Base-by-base conservation (phyloP, 2,329 filamentous ascomycete species). In the Fusarium kyushuense region DNA sequence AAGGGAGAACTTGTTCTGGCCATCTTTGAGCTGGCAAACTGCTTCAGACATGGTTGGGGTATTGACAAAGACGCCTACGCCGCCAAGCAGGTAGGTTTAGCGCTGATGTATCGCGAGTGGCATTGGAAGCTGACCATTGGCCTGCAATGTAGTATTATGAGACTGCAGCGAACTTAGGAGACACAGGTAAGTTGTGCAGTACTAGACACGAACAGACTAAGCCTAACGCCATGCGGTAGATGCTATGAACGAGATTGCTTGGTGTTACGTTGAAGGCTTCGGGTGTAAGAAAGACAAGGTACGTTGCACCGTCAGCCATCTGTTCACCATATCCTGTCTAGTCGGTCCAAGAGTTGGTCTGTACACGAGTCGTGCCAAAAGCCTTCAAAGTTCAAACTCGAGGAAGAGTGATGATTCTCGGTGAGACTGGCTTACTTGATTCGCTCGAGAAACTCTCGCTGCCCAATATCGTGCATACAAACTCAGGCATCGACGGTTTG, bases 281-380 rank as follows among this genome's bases (percentile, higher is more conserved):
- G 96, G 96, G 33, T 95, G 94, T 76, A 96, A 94, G 79, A 99
- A 98, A 80, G 94, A 99, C 84, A 98, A 97, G 92, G 95, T 97
- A 85, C 80, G 92, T 87, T 54, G 45, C 46, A 58, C 54, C 38
- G 49, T 49, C 41, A 58, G 36, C 56, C 49, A 59, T 54, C 42
- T 62, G 32, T 38, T 25, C 59, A 51, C 51, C 21, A 52, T 49
- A 52, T 13, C 32, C 21, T 48, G 52, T 55, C 61, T 53, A 51
- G 46, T 41, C 30, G 30, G 41, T 53, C 36, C 53, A 64, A 48
- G 53, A 54, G 17, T 19, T 32, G 29, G 41, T 55, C 57, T 47
- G 58, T 32, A 47, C 57, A 64, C 30, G 61, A 59, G 41, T 58
- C 41, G 60, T 30, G 42, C 45, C 32, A 41, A 52, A 52, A 47